phyloP scores from a whole-genome alignment of 352 stramenopile genomes.

The Blastocystis sp. region DNA sequence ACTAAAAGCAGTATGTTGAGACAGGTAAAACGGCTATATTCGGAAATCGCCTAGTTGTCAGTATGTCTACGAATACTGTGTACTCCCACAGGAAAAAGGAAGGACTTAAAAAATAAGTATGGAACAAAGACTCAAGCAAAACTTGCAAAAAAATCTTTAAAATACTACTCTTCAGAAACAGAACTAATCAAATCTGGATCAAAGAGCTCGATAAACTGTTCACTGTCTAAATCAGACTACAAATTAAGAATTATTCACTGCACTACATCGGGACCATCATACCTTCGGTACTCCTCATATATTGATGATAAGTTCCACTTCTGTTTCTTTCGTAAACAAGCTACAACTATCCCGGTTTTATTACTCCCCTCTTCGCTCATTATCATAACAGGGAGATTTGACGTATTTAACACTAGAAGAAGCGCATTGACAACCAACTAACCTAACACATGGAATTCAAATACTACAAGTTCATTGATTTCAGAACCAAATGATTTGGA shows the following conservation, averaged over 20 bases:
- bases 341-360: slow-evolving; percentile 77
- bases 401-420: slow-evolving; percentile 77
- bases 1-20: background rate
- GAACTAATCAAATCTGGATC: slow-evolving; percentile 82
- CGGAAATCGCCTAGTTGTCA: background rate
- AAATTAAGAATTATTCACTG: background rate
- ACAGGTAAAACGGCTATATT: background rate
- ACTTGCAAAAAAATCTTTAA: background rate
- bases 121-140: background rate
- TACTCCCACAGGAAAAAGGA: background rate
- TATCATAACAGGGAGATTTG: slow-evolving; percentile 81
- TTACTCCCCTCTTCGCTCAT: slow-evolving; percentile 80
- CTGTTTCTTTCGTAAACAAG: slow-evolving; percentile 82
- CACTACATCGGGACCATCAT: slow-evolving; percentile 78
- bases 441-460: slow-evolving; percentile 72
- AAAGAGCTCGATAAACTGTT: slow-evolving; percentile 88
- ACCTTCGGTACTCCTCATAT: slow-evolving; percentile 83
- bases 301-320: slow-evolving; percentile 83
- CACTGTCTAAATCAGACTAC: slow-evolving; percentile 72
- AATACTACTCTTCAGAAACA: slow-evolving; percentile 16
- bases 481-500: slow-evolving; percentile 68
- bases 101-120: background rate
- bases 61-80: background rate
- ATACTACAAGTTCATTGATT: slow-evolving; percentile 70
- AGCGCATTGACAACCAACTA: slow-evolving; percentile 81